phyloP scores from a whole-genome alignment of 108 stramenopile genomes.

The Seminavis robusta region DNA sequence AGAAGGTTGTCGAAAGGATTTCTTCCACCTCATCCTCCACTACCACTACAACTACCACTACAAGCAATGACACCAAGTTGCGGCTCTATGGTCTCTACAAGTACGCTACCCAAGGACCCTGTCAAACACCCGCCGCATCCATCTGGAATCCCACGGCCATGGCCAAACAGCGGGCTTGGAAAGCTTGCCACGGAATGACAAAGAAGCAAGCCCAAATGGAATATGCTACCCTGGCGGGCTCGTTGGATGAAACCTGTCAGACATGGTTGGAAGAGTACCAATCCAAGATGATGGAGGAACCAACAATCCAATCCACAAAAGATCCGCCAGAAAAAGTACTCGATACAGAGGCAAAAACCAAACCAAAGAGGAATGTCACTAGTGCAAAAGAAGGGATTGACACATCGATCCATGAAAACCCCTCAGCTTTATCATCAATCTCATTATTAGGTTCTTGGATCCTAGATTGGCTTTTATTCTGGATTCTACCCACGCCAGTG shows the following conservation, averaged over 20 bases:
- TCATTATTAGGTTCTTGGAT: no score
- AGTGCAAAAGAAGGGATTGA: no score
- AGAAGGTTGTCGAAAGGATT: slow-evolving; percentile 9
- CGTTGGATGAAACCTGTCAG: no score
- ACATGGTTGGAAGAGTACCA: not conserved
- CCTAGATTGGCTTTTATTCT: not conserved
- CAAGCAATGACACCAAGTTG: slow-evolving; percentile 39
- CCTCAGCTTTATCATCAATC: no score
- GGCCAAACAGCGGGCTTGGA: slow-evolving; percentile 49
- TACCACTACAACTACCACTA: not conserved
- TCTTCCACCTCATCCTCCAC: slow-evolving; percentile 2
- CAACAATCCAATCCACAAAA: no score
- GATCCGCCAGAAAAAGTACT: no score
- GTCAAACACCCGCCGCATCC: slow-evolving; percentile 13
- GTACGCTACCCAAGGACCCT: slow-evolving; percentile 20
- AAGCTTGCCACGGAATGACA: slow-evolving; percentile 14
- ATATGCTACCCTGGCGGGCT: slow-evolving; percentile 32
- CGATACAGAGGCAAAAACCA: no score
- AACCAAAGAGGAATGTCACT: no score
- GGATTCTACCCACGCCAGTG: slow-evolving; percentile 30
- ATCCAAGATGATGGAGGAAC: no score
- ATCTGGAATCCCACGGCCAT: slow-evolving; percentile 32
- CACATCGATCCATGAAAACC: no score
- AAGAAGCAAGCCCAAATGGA: slow-evolving; percentile 31
- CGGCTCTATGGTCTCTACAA: slow-evolving; percentile 64